These are phyloP conservation scores for Cystobasidiopsis lactophilus DNA, from an alignment of 768 basidiomycete genomes.

Conservation along the genomic window DNA sequence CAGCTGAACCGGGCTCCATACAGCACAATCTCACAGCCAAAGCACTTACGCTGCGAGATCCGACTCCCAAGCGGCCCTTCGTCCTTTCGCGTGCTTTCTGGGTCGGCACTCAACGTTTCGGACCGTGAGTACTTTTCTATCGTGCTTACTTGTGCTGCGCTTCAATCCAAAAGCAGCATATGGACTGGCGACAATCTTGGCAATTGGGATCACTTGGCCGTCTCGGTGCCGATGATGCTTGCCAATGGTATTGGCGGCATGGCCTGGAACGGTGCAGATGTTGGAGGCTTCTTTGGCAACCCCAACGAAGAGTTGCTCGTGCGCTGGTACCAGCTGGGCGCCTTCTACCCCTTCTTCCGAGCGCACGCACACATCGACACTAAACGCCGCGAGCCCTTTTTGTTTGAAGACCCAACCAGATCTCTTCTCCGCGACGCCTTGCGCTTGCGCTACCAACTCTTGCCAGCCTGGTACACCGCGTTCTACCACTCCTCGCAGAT, in stretches of 20 bases:
- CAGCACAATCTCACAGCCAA: conserved; percentile 67
- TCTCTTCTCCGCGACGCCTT: conserved; percentile 55
- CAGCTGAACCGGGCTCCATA: neutral
- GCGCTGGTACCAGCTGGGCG: conserved; percentile 90
- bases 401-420: conserved; percentile 74
- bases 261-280: conserved; percentile 72
- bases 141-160: neutral
- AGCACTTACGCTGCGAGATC: conserved; percentile 52
- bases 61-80: conserved; percentile 64
- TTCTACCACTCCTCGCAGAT: conserved; percentile 68
- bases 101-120: conserved; percentile 82
- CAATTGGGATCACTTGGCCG: conserved; percentile 92
- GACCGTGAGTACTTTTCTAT: conserved; percentile 30
- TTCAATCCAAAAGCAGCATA: conserved; percentile 28
- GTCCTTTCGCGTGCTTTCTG: conserved; percentile 89
- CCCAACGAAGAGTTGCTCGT: conserved; percentile 84
- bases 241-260: conserved; percentile 73
- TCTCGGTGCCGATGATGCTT: conserved; percentile 80
- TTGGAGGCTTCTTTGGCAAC: conserved; percentile 62
- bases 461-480: conserved; percentile 94
- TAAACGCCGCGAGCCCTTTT: conserved; percentile 86
- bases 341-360: conserved; percentile 91
- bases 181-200: conserved; percentile 98
- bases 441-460: conserved; percentile 57
- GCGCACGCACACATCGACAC: conserved; percentile 97